Evolutionary conservation across 805 yeast species (phyloP).

Genomic region (Tetrapisispora phaffii): DNA sequence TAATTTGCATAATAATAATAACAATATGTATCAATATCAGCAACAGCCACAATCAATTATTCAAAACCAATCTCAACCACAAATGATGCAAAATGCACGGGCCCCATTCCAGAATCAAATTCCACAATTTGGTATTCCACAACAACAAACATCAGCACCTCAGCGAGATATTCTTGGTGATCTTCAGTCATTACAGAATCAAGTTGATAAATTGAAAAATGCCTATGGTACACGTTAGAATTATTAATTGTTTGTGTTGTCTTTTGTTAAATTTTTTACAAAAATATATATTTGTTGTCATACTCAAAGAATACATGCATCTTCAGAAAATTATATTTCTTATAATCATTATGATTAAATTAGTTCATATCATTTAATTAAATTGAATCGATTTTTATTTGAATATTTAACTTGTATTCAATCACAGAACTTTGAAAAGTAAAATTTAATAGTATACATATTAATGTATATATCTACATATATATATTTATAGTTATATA

Average conservation of each 20-base stretch:
- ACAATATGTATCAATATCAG: conserved; percentile 3
- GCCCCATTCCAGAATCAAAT: conserved; percentile 10
- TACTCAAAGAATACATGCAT: neutral
- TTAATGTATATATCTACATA: neutral
- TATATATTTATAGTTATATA: neutral
- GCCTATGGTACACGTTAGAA: conserved; percentile 12
- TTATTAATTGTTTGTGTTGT: neutral
- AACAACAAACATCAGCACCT: conserved; percentile 25
- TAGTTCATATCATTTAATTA: no score
- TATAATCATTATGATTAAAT: neutral
- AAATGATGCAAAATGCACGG: conserved; percentile 14
- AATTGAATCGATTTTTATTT: no score
- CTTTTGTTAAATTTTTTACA: no score
- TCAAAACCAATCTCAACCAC: conserved; percentile 8
- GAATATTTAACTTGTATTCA: neutral
- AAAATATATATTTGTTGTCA: no score
- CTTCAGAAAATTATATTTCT: no score
- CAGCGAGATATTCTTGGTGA: conserved; percentile 49
- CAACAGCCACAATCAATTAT: conserved; percentile 11
- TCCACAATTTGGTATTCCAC: conserved; percentile 15
- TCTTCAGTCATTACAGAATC: conserved; percentile 56
- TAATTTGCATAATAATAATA: neutral
- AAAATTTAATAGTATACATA: neutral
- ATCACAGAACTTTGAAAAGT: neutral
- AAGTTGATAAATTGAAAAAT: conserved; percentile 47